Base-by-base conservation (phyloP, 495 filamentous ascomycete genomes). In the Achaetomiella virescens region DNA sequence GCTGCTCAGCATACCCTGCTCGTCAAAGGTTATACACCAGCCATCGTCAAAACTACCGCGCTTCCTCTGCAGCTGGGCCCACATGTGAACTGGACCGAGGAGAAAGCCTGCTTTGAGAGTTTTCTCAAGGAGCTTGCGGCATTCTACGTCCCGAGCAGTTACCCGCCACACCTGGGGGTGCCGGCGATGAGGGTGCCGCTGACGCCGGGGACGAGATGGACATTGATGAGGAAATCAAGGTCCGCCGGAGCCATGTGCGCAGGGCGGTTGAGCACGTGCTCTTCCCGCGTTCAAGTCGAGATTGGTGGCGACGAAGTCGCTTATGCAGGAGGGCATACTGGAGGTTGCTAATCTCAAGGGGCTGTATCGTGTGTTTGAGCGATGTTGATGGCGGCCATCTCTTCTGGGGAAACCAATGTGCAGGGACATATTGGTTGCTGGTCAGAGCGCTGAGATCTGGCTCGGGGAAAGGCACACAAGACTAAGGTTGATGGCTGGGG, bases 331-430 rank as follows among this genome's bases (percentile, higher is more conserved):
- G 2, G 88, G 85, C 18, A 83, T 96, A 27, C 76, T 95, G 15
- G 93, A 99, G 72, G 84, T 96, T 24, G 95, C 95, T 0, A 88
- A 96, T 75, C 72, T 97, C 54, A 97, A 96, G 69, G 91, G 95
- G 4, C 67, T 99, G 48, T 99, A 99, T 70, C 76, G 89, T 40
- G 91, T 97, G n/a, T 99, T 99, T 76, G 95, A 99, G 72, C 79
- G 95, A 46, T 97, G 91, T 71, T 97, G 70, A 21, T 18, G 7
- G 11, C 6, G 1, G 18, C 7, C 20, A 8, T 11, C 18, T 24
- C 11, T 2, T 6, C 36, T 38, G 5, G 10, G 12, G 3, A 11
- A 14, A 12, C 15, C 3, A 14, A n/a, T 6, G 3, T n/a, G 15
- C 14, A 38, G 3, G 15, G 36, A 11, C 36, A 14, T 38, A 38